These are phyloP conservation scores for Tylopilus vinaceipallidus DNA, from an alignment of 768 basidiomycete species.

Conservation along the genomic window DNA sequence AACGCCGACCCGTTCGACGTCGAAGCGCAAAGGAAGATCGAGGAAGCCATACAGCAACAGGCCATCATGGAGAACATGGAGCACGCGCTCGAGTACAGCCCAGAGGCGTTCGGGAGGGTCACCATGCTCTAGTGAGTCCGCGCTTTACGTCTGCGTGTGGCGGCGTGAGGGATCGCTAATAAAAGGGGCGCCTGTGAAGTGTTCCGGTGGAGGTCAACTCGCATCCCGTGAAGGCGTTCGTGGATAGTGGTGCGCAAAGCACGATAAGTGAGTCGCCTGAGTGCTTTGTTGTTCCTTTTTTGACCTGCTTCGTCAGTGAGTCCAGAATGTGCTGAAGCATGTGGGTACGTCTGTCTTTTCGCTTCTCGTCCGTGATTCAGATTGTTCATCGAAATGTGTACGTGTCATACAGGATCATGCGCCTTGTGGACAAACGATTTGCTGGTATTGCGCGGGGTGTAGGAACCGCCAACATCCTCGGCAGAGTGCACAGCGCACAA, in stretches of 20 bases:
- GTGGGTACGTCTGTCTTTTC: constrained; percentile 58
- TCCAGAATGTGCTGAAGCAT: constrained; percentile 87
- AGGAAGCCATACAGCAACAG: constrained; percentile 88
- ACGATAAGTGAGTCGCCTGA: constrained; percentile 77
- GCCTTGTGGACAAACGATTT: constrained; percentile 84
- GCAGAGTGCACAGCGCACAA: constrained; percentile 91
- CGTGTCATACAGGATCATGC: constrained; percentile 69
- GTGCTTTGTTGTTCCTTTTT: background rate
- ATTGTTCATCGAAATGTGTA: constrained; percentile 1
- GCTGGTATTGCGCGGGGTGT: constrained; percentile 91
- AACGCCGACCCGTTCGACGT: constrained; percentile 90
- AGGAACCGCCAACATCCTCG: constrained; percentile 91
- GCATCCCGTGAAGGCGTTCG: constrained; percentile 89
- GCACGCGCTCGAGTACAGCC: constrained; percentile 91
- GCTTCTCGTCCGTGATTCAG: background rate
- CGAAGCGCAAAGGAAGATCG: constrained; percentile 90
- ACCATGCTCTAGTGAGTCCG: constrained; percentile 95
- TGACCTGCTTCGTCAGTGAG: constrained; percentile 56
- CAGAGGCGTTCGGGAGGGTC: constrained; percentile 91
- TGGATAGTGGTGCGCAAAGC: constrained; percentile 95
- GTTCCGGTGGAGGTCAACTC: constrained; percentile 93
- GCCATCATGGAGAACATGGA: constrained; percentile 90
- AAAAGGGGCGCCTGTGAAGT: constrained; percentile 36
- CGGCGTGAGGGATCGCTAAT: constrained; percentile 11
- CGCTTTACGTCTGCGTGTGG: background rate